A percentile compares a stretch with the other conserved stretches of the same genome.
Conservation (phyloP, 805 yeast species). For the Metschnikowia lachancei region DNA sequence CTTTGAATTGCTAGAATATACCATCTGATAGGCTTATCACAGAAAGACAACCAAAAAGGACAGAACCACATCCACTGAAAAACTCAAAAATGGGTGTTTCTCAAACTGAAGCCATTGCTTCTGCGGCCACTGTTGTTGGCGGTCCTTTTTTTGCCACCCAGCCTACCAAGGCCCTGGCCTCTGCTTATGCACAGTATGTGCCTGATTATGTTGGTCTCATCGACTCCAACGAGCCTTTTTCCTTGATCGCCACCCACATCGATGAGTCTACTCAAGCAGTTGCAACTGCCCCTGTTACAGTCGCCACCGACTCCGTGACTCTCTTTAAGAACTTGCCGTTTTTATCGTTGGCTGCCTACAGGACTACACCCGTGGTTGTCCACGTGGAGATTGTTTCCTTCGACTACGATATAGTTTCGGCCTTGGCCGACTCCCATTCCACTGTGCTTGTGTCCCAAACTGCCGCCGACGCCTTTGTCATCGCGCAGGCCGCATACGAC, state of each 20-base stretch:
- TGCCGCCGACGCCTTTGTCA: constrained; percentile 49
- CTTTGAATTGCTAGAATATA: not conserved
- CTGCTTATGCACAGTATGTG: constrained; percentile 29
- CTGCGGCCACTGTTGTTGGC: constrained; percentile 24
- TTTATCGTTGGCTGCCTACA: constrained; percentile 41
- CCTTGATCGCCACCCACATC: constrained; percentile 37
- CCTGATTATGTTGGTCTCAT: constrained; percentile 30
- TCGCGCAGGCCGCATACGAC: constrained; percentile 57
- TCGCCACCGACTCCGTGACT: constrained; percentile 52
- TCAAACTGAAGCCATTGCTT: constrained; percentile 20
- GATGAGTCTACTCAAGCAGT: constrained; percentile 17
- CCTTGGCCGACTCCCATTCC: constrained; percentile 67
- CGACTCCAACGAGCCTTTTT: constrained; percentile 54
- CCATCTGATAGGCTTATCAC: not conserved
- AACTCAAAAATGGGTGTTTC: constrained; percentile 9
- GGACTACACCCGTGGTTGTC: constrained; percentile 48
- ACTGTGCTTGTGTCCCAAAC: constrained; percentile 67
- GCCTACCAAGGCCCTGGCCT: constrained; percentile 43
- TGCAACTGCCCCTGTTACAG: constrained; percentile 32
- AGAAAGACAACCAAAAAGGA: not conserved
- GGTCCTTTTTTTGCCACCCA: constrained; percentile 45
- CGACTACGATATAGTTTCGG: constrained; percentile 69
- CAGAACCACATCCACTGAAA: not conserved
- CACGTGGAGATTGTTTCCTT: constrained; percentile 56
- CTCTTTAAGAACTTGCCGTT: constrained; percentile 61